Conservation (phyloP, 2,329 filamentous ascomycete genomes). For the Verticillium dahliae region DNA sequence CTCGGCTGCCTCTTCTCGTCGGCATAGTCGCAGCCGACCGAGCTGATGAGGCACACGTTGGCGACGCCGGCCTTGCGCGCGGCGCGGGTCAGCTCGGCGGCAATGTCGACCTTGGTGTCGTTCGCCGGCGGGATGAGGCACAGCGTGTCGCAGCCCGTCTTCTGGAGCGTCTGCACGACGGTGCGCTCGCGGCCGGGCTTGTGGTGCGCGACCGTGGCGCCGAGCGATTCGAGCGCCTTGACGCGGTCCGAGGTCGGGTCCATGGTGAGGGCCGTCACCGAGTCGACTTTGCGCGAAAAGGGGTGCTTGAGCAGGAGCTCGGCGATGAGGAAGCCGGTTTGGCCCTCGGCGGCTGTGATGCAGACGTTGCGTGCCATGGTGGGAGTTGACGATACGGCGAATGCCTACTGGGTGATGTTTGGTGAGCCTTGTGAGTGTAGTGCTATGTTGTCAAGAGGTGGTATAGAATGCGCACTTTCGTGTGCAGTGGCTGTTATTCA, state of each 20-base stretch:
- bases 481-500: too few species aligned
- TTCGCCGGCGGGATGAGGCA: constrained; percentile 42
- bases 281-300: constrained; percentile 33
- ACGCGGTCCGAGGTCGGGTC: constrained; percentile 27
- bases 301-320: constrained; percentile 38
- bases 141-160: constrained; percentile 37
- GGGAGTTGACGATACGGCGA: neutral
- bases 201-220: constrained; percentile 34
- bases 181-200: constrained; percentile 30
- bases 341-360: constrained; percentile 40
- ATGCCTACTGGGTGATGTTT: too few species aligned
- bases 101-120: constrained; percentile 37
- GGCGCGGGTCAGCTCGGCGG: constrained; percentile 35
- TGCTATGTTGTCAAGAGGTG: too few species aligned
- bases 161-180: constrained; percentile 30
- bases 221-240: constrained; percentile 32
- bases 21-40: constrained; percentile 42
- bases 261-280: constrained; percentile 32
- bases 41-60: constrained; percentile 40
- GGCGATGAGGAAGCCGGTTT: constrained; percentile 43
- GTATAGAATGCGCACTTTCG: too few species aligned
- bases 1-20: constrained; percentile 39
- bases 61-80: constrained; percentile 35
- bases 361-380: constrained; percentile 41
- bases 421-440: too few species aligned